phyloP scores from a whole-genome alignment of 2,329 filamentous ascomycete species.

The Plenodomus biglobosus region DNA sequence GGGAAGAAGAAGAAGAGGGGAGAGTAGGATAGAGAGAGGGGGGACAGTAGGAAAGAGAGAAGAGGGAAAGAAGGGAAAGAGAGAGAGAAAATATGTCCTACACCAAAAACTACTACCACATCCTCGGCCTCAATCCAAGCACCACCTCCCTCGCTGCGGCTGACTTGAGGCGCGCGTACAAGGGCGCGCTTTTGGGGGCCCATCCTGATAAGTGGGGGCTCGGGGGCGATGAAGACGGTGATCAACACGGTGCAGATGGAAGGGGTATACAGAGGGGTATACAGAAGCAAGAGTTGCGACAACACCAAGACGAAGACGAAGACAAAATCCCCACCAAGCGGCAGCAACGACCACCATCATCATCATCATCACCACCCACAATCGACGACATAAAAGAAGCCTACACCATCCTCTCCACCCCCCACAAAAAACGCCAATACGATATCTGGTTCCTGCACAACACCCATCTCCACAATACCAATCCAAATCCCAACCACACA shows the following conservation, averaged over 20 bases:
- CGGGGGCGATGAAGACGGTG: too few species aligned
- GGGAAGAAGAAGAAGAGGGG: too few species aligned
- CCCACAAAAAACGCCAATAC: constrained; percentile 48
- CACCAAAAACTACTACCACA: constrained; percentile 35
- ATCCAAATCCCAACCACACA: too few species aligned
- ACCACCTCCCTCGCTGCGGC: constrained; percentile 2
- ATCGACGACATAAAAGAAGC: constrained; percentile 63
- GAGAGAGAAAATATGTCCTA: constrained; percentile 17
- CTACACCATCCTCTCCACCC: constrained; percentile 56
- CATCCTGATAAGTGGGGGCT: constrained; percentile 63
- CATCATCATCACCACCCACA: constrained; percentile 40
- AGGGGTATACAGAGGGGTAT: too few species aligned
- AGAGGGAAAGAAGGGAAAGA: too few species aligned
- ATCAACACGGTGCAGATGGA: too few species aligned
- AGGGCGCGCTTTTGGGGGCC: constrained; percentile 57
- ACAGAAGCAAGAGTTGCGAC: neutral
- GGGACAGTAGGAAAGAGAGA: too few species aligned
- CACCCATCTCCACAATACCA: too few species aligned
- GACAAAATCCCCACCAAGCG: too few species aligned
- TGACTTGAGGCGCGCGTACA: constrained; percentile 51
- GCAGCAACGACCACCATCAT: too few species aligned
- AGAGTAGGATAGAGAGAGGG: too few species aligned
- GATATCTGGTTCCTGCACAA: constrained; percentile 33
- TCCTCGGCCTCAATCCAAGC: constrained; percentile 22
- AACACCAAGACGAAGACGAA: too few species aligned